Conservation (phyloP, 202 grass and related monocot species). For the Brachypodium distachyon region DNA sequence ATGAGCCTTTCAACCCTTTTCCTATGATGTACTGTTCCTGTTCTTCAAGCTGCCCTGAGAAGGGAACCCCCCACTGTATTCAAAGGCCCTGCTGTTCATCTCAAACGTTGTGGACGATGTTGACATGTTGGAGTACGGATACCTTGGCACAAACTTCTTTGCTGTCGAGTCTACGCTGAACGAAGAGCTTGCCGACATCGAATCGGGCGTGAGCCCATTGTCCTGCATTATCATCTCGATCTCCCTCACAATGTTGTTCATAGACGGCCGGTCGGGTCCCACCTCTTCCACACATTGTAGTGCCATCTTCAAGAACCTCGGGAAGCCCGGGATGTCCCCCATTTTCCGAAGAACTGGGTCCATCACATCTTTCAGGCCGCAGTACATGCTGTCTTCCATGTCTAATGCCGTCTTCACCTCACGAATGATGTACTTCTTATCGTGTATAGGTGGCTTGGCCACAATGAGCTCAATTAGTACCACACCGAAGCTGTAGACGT, state of each 20-base stretch:
- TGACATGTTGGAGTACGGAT: slow-evolving; percentile 24
- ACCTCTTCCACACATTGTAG: slow-evolving; percentile 43
- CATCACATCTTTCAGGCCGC: slow-evolving; percentile 66
- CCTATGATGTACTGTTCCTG: not conserved
- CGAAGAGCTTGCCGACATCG: slow-evolving; percentile 35
- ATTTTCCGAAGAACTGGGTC: slow-evolving; percentile 48
- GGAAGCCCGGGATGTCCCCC: slow-evolving; percentile 30
- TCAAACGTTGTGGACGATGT: slow-evolving; percentile 25
- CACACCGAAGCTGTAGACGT: slow-evolving; percentile 83
- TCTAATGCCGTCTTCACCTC: slow-evolving; percentile 58
- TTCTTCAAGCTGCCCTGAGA: slow-evolving; percentile 35
- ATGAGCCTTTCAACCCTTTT: not conserved
- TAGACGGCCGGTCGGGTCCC: slow-evolving; percentile 32
- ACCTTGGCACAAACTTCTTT: slow-evolving; percentile 16
- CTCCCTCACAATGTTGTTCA: slow-evolving; percentile 66
- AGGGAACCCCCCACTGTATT: slow-evolving; percentile 62
- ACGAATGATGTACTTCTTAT: slow-evolving; percentile 54
- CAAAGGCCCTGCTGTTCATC: slow-evolving; percentile 51
- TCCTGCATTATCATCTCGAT: slow-evolving; percentile 64
- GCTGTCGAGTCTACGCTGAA: slow-evolving; percentile 28
- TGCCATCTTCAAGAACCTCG: slow-evolving; percentile 50
- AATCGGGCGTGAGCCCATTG: slow-evolving; percentile 28
- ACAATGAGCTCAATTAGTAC: slow-evolving; percentile 70
- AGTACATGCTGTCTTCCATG: slow-evolving; percentile 38
- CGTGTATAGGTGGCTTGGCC: slow-evolving; percentile 47